Conservation (phyloP, 1,284 basidiomycete genomes). For the Tylopilus sp. region DNA sequence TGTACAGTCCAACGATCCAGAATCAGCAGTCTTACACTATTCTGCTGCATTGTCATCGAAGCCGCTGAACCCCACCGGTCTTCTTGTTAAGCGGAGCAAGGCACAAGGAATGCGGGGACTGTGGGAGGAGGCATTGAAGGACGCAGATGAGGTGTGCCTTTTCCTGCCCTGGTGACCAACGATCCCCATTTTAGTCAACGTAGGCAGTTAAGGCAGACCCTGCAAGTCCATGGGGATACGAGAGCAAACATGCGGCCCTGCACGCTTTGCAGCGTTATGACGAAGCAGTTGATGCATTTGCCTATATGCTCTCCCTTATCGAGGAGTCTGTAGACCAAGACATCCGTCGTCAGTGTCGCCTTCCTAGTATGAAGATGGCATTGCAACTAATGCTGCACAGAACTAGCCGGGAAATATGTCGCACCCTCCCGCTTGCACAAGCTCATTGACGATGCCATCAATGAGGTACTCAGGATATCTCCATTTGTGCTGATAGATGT, state of each 20-base stretch:
- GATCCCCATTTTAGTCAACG: not conserved
- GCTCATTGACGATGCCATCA: not conserved
- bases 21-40: not conserved
- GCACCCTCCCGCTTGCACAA: not conserved
- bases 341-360: not conserved
- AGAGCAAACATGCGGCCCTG: constrained; percentile 4
- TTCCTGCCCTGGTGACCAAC: not conserved
- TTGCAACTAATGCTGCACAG: not conserved
- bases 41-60: not conserved
- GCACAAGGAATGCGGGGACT: not conserved
- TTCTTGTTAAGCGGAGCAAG: constrained; percentile 10
- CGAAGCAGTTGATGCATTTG: constrained; percentile 6
- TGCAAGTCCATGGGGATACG: not conserved
- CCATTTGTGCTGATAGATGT: constrained; percentile 12
- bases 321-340: not conserved
- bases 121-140: not conserved
- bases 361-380: too few species aligned
- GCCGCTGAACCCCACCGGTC: not conserved
- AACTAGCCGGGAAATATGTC: not conserved
- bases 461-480: not conserved
- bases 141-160: not conserved
- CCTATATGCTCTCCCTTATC: not conserved
- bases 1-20: not conserved
- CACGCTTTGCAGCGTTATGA: constrained; percentile 1
- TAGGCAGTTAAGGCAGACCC: constrained; percentile 4